Conservation (phyloP, 139 green algal genomes). For the Nannochloris sp. region DNA sequence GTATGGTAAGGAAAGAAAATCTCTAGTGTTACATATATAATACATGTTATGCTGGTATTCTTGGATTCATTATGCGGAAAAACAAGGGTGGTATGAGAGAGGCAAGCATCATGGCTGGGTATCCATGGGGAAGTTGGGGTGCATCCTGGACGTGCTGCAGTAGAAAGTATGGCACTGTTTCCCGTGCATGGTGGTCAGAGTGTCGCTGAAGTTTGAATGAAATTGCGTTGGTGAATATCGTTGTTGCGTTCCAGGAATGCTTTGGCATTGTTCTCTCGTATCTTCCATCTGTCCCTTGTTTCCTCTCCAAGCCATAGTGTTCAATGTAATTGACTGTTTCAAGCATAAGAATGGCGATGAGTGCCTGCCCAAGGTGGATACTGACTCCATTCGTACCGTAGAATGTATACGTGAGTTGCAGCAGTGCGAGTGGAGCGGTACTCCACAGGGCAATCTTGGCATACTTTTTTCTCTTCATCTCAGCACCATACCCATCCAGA, state of each 20-base stretch:
- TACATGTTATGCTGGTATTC: conserved; percentile 7
- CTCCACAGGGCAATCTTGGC: conserved; percentile 24
- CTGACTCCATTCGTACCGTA: conserved; percentile 18
- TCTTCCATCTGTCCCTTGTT: conserved; percentile 22
- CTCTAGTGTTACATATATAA: no score
- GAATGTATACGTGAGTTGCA: background rate
- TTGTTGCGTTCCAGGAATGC: conserved; percentile 54
- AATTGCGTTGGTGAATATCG: conserved; percentile 28
- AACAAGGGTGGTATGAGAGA: conserved; percentile 32
- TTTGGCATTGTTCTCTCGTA: conserved; percentile 32
- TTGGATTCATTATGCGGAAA: conserved; percentile 45
- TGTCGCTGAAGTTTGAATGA: conserved; percentile 48
- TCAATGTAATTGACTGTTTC: conserved; percentile 57
- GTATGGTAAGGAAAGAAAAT: no score
- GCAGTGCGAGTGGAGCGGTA: conserved; percentile 11
- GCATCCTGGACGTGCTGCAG: conserved; percentile 34
- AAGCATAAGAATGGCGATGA: conserved; percentile 24
- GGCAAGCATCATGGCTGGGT: conserved; percentile 18
- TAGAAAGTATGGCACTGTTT: conserved; percentile 33
- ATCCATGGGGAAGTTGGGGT: conserved; percentile 41
- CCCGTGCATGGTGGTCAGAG: conserved; percentile 49
- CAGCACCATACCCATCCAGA: conserved; percentile 16
- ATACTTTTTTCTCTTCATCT: conserved; percentile 13
- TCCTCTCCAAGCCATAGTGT: conserved; percentile 48
- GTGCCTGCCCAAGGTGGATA: conserved; percentile 25